Conservation (phyloP, 768 basidiomycete genomes). For the Leucocoprinus sp. region DNA sequence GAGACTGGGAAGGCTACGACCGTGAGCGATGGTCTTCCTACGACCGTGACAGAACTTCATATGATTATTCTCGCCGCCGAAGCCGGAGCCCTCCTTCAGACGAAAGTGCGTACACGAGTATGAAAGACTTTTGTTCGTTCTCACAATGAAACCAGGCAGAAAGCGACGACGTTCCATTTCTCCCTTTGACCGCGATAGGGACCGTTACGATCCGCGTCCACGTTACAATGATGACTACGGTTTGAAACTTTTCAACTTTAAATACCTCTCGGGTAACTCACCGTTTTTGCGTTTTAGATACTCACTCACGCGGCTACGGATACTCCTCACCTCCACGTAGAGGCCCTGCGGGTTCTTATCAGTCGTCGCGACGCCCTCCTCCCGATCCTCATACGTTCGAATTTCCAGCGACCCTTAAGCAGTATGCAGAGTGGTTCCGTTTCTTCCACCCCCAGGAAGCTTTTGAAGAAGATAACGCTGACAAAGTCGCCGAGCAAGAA, state of each 20-base stretch:
- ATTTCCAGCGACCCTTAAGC: slow-evolving; percentile 73
- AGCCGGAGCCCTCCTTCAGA: slow-evolving; percentile 72
- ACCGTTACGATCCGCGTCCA: slow-evolving; percentile 75
- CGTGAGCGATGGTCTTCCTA: slow-evolving; percentile 62
- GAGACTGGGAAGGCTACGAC: slow-evolving; percentile 66
- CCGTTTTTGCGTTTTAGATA: slow-evolving; percentile 36
- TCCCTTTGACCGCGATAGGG: slow-evolving; percentile 79
- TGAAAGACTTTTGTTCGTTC: slow-evolving; percentile 6
- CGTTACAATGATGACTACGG: slow-evolving; percentile 79
- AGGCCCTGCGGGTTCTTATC: slow-evolving; percentile 35
- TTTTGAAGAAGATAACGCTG: slow-evolving; percentile 72
- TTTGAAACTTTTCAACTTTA: slow-evolving; percentile 26
- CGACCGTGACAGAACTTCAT: slow-evolving; percentile 60
- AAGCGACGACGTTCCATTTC: slow-evolving; percentile 78
- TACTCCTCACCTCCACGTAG: slow-evolving; percentile 60
- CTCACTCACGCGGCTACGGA: slow-evolving; percentile 56
- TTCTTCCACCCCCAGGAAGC: slow-evolving; percentile 69
- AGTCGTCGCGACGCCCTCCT: slow-evolving; percentile 52
- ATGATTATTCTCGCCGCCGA: slow-evolving; percentile 63
- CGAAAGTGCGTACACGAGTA: slow-evolving; percentile 41
- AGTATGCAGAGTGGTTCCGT: slow-evolving; percentile 86
- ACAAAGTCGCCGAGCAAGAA: slow-evolving; percentile 79
- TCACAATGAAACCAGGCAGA: slow-evolving; percentile 40
- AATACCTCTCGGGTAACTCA: slow-evolving; percentile 12
- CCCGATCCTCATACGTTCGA: slow-evolving; percentile 78